These are phyloP conservation scores for Lichtheimia ramosa DNA, from an alignment of 371 early-diverging fungal genomes.

Conservation along the genomic window DNA sequence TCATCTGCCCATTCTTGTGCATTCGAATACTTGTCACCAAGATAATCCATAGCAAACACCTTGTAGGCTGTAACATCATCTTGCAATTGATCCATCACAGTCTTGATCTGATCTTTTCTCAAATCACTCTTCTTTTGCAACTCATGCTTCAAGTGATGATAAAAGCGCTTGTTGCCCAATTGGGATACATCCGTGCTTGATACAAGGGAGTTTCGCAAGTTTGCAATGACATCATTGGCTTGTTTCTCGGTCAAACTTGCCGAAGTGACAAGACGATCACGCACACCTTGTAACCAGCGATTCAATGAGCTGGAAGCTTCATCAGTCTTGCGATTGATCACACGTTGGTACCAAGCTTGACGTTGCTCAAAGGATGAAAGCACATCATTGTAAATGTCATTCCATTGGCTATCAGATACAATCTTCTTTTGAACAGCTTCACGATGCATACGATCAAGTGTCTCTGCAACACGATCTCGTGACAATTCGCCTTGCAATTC, in stretches of 20 bases:
- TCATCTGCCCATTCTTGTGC: conserved; percentile 23
- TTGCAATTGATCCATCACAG: conserved; percentile 21
- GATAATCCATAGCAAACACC: conserved; percentile 49
- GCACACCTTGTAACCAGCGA: conserved; percentile 29
- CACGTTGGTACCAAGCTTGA: conserved; percentile 37
- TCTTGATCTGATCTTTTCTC: conserved; percentile 27
- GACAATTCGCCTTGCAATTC: conserved; percentile 41
- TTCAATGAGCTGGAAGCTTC: conserved; percentile 23
- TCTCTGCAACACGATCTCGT: conserved; percentile 34
- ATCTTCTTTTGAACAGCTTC: conserved; percentile 36
- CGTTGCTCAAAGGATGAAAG: conserved; percentile 19
- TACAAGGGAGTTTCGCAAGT: conserved; percentile 26
- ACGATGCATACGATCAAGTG: conserved; percentile 27
- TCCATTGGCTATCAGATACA: conserved; percentile 37
- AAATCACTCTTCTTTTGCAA: conserved; percentile 33
- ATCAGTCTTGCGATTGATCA: conserved; percentile 19
- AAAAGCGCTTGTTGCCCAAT: conserved; percentile 34
- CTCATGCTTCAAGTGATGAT: conserved; percentile 26
- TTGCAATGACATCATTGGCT: conserved; percentile 18
- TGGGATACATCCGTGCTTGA: conserved; percentile 25
- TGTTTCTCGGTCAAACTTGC: conserved; percentile 34
- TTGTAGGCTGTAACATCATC: conserved; percentile 44
- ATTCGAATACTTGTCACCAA: conserved; percentile 23
- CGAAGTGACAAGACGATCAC: conserved; percentile 26
- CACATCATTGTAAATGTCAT: conserved; percentile 35